Evolutionary conservation across 257 asterid genomes (phyloP), one percentile per base, ranked within the genome.

Genomic region (Pogostemon cablin): DNA sequence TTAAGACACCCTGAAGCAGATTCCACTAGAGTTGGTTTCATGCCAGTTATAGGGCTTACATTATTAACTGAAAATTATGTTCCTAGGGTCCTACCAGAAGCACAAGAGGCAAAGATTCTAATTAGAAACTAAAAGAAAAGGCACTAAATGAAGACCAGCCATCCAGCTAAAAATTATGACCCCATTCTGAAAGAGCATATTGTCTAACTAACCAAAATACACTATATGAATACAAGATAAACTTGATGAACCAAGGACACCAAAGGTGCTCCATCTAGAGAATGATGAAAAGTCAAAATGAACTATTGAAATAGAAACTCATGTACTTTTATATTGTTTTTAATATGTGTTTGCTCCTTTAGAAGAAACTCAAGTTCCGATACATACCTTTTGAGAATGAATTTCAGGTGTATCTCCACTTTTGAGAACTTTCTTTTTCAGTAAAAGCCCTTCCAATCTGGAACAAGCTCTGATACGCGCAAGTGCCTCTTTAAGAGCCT

Each of bases 401-500:
- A 85, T 74, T 81, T 93, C 96, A 67, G 89, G 78, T 48, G 95
- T 86, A 71, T 90, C 96, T 66, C 96, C 97, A 82, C 69, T 77
- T 76, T 81, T 93, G 60, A 90, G 81, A 82, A 81, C 73, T 78
- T 78, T 88, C 86, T 90, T 90, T 88, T 82, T 87, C 86, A 93
- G 79, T 58, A 93, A 76, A 80, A 93, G 92, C 66, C 84, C 96
- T 80, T 90, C 98, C 66, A 93, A 40, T 81, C 84, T 83, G 77
- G 98, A 88, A 85, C 98, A 90, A 72, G 79, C 76, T 81, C 96
- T 87, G 86, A 93, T 86, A 75, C 72, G 96, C n/a, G 84, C 80
- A 82, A 90, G 96, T 59, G 91, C 93, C 77, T 80, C 91, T 84
- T 85, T 88, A 70, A 87, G 86, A 80, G 81, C 96, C 98, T 90